Evolutionary conservation across 176 grass and related monocot genomes (phyloP).

Genomic region (Oryza rufipogon): DNA sequence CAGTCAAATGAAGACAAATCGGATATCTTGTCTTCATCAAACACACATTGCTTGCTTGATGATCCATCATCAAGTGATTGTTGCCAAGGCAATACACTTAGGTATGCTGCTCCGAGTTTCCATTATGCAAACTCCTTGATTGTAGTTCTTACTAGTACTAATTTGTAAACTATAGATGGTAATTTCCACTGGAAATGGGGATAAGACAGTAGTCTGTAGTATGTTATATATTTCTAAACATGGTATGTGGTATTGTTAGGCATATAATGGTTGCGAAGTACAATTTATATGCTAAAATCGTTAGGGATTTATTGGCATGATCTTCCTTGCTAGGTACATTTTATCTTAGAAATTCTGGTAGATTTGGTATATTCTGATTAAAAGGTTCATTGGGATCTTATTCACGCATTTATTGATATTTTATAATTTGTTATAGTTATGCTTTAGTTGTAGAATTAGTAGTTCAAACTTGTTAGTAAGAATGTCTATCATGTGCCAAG

Average conservation of each 20-base stretch:
- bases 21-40: conserved; percentile 36
- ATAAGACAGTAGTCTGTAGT: too few species aligned
- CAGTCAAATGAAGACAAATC: conserved; percentile 44
- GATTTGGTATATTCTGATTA: conserved; percentile 6
- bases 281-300: background rate
- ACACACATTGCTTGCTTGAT: conserved; percentile 32
- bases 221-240: too few species aligned
- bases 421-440: background rate
- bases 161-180: background rate
- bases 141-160: conserved; percentile 14
- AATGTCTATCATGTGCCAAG: background rate
- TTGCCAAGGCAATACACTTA: conserved; percentile 62
- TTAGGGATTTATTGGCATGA: background rate
- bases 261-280: conserved; percentile 12
- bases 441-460: conserved; percentile 20
- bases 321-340: background rate
- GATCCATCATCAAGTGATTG: conserved; percentile 50
- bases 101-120: conserved; percentile 53
- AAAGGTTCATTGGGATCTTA: background rate
- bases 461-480: conserved; percentile 2
- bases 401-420: conserved; percentile 5
- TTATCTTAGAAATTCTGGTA: background rate
- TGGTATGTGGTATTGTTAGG: background rate
- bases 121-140: conserved; percentile 1
- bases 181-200: background rate